Evolutionary conservation across 306 rosid species (phyloP).

Genomic region (Argentina anserina): DNA sequence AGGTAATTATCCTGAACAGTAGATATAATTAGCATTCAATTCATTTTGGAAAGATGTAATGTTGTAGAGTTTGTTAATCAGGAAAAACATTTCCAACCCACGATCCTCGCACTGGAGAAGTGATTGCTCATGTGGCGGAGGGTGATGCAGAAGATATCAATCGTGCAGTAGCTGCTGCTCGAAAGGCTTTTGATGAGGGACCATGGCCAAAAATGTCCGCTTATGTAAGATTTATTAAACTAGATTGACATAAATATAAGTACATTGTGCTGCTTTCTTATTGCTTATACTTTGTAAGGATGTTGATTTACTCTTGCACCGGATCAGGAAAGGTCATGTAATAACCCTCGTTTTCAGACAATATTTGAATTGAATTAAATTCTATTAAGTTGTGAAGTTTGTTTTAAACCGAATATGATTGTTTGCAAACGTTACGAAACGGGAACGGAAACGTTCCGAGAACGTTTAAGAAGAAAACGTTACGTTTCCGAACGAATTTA

Average conservation of each 20-base stretch:
- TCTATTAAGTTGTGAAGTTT: too few species aligned
- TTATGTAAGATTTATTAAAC: slow-evolving; percentile 76
- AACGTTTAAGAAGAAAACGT: too few species aligned
- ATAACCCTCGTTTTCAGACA: too few species aligned
- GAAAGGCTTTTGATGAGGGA: slow-evolving; percentile 94
- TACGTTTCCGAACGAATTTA: too few species aligned
- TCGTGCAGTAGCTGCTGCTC: slow-evolving; percentile 88
- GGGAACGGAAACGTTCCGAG: too few species aligned
- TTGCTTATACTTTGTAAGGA: too few species aligned
- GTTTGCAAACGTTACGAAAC: too few species aligned
- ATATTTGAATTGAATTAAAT: too few species aligned
- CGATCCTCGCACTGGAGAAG: slow-evolving; percentile 88
- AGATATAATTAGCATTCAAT: background rate
- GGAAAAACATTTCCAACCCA: slow-evolving; percentile 87
- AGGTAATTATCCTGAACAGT: slow-evolving; percentile 33
- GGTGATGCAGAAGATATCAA: slow-evolving; percentile 74
- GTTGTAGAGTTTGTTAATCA: slow-evolving; percentile 26
- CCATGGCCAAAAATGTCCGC: slow-evolving; percentile 95
- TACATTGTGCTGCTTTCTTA: too few species aligned
- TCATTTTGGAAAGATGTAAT: background rate
- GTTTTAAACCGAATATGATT: too few species aligned
- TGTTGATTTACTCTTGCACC: background rate
- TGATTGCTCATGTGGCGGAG: slow-evolving; percentile 82
- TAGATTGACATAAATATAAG: too few species aligned
- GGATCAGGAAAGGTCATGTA: slow-evolving; percentile 75